Percentiles rank a stretch among this genome's conserved stretches.
Conservation (phyloP, 2,329 filamentous ascomycete species). For the Fusarium odoratissimum region DNA sequence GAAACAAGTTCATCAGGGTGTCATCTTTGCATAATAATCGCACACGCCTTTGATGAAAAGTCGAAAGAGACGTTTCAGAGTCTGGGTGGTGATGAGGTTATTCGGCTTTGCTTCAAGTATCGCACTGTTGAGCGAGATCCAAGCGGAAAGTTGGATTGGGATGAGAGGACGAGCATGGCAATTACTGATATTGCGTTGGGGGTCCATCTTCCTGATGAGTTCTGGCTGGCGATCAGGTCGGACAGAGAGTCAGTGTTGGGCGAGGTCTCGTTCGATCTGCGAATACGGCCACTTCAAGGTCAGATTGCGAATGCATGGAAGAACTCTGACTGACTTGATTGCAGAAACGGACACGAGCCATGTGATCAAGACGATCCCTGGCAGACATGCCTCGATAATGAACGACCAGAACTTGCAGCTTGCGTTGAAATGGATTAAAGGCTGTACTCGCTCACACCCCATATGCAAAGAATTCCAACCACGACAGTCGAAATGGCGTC, state of each 20-base stretch:
- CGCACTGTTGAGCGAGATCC: slow-evolving; percentile 3
- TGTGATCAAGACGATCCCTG: rapidly evolving
- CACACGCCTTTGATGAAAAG: not conserved
- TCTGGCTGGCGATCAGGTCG: not conserved
- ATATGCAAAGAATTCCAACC: not conserved
- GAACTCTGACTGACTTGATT: rapidly evolving
- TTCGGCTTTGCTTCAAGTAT: not conserved
- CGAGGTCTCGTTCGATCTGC: not conserved
- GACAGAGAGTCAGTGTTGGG: not conserved
- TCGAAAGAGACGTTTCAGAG: not conserved
- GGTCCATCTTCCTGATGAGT: not conserved
- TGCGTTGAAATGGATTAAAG: not conserved
- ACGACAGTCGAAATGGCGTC: not conserved
- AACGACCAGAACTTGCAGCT: not conserved
- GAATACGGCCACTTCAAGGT: slow-evolving; percentile 2
- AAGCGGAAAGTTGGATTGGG: not conserved
- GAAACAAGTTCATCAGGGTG: not conserved
- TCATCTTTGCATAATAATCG: slow-evolving; percentile 1
- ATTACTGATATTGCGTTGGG: not conserved
- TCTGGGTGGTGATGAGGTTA: rapidly evolving
- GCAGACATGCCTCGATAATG: not conserved
- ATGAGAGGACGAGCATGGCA: not conserved
- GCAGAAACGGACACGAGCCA: not conserved
- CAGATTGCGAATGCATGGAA: rapidly evolving
- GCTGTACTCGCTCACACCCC: not conserved